Evolutionary conservation across 2,329 filamentous ascomycete species (phyloP), one percentile per base, ranked within the genome.

Genomic region (Sarocladium kiliense): DNA sequence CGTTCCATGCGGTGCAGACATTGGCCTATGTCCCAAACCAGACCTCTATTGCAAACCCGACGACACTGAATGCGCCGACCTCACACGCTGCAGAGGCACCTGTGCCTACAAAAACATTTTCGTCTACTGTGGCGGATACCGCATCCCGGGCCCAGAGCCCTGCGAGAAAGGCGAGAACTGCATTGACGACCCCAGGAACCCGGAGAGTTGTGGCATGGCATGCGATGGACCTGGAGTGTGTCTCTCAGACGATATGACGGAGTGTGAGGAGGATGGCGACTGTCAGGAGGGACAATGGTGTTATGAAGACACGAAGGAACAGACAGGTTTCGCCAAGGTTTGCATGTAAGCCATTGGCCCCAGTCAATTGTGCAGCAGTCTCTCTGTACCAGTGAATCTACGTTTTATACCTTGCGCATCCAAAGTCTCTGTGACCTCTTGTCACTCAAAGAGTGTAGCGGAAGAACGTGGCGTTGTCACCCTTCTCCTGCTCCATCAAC

Each of bases 381-480:
- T 36, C 18, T 34, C 12, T 41, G 53, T 44, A 47, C 44, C 21
- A 47, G 7, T 23, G 18, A 23, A 36, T 51, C 26, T 51, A 51
- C 26, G 21, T 25, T 51, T 16, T 51, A 36, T 45, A 39, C 12
- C 7, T 39, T 5, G 5, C n/a, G 36, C 36, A n/a, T 19, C 9
- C 36, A 32, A 7, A 12, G 7, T 32, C 12, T 12, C 30, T 12
- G 12, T 32, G 30, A 16, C 37, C 4, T 9, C 23, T 4, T 49
- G 9, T 49, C 11, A 3, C 23, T 30, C 25, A 51, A 10, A 51
- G 7, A 19, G 77, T 80, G 61, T 80, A 81, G 56, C 77, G 71
- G 69, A 78, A 82, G 64, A 79, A 81, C 23, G 73, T 76, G 53
- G 82, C 82, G 57, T 77, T 69, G 63, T 86, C 83, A 9, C 82